Conservation (phyloP, 164 flowering plant species). For the Chimonanthus salicifolius region DNA sequence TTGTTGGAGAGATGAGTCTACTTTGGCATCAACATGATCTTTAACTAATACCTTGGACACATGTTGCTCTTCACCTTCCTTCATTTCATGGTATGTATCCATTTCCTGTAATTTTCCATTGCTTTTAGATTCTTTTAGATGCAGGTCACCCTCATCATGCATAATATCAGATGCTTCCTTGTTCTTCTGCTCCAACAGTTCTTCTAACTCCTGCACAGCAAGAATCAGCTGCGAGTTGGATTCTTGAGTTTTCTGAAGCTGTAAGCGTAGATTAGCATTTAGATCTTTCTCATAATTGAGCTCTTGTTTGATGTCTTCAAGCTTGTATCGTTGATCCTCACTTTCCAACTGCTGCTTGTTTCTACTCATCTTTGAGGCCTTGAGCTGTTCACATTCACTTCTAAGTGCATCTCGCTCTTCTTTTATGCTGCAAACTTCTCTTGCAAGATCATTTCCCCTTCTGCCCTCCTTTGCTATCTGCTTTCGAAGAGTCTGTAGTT, state of each 20-base stretch:
- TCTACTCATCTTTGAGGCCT: conserved; percentile 30
- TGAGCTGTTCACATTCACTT: conserved; percentile 60
- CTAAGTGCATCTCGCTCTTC: conserved; percentile 68
- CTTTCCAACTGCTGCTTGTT: conserved; percentile 34
- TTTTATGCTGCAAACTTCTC: conserved; percentile 56
- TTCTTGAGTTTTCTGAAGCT: conserved; percentile 86
- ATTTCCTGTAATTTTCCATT: conserved; percentile 9
- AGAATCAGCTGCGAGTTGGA: conserved; percentile 78
- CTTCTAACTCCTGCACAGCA: conserved; percentile 81
- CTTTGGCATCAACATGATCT: conserved; percentile 45
- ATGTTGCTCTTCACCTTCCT: conserved; percentile 45
- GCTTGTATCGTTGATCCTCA: conserved; percentile 43
- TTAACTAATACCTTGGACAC: conserved; percentile 56
- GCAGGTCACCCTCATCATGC: conserved; percentile 2
- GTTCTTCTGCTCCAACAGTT: conserved; percentile 60
- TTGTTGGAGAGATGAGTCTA: conserved; percentile 44
- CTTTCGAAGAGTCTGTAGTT: conserved; percentile 81
- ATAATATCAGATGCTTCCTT: conserved; percentile 24
- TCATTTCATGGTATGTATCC: conserved; percentile 19
- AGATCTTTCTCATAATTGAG: conserved; percentile 67
- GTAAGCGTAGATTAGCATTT: conserved; percentile 69
- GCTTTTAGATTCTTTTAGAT: conserved; percentile 13
- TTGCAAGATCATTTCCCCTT: conserved; percentile 67
- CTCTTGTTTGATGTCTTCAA: conserved; percentile 78
- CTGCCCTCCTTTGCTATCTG: conserved; percentile 85